Evolutionary conservation across 176 grass and related monocot species (phyloP).

Genomic region (Avena atlantica): DNA sequence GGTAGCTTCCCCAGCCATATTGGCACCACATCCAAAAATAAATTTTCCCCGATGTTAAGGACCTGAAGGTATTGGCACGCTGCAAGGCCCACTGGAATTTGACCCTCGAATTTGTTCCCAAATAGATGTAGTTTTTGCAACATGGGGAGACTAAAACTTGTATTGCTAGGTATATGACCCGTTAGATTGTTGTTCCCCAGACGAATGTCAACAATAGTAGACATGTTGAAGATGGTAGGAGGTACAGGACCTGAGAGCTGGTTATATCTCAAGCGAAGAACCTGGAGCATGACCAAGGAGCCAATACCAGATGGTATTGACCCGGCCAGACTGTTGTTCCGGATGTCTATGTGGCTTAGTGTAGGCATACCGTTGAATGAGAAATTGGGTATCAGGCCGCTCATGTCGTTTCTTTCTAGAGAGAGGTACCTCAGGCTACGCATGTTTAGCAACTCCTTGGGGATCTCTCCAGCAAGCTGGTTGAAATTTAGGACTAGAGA

Average conservation of each 20-base stretch:
- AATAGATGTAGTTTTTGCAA: rapidly evolving
- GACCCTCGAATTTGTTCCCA: neutral
- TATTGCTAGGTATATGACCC: neutral
- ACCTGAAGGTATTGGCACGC: neutral
- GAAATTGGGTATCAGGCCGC: neutral
- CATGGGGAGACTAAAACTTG: constrained; percentile 7
- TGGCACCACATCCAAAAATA: neutral
- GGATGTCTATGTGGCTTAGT: neutral
- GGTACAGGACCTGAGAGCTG: neutral
- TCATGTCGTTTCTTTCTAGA: neutral
- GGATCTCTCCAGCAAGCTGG: neutral
- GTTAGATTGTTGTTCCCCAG: neutral
- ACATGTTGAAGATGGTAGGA: neutral
- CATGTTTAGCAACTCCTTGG: neutral
- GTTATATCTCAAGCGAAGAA: rapidly evolving
- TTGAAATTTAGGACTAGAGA: neutral
- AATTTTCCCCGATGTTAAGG: rapidly evolving
- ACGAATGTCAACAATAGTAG: neutral
- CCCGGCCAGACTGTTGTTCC: neutral
- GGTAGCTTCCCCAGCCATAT: constrained; percentile 8
- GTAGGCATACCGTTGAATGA: neutral
- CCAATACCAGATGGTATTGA: neutral
- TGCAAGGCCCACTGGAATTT: neutral
- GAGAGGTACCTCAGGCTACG: neutral
- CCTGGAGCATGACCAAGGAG: neutral